These are phyloP conservation scores for Salvia hispanica DNA, from an alignment of 257 asterid species.

Conservation along the genomic window DNA sequence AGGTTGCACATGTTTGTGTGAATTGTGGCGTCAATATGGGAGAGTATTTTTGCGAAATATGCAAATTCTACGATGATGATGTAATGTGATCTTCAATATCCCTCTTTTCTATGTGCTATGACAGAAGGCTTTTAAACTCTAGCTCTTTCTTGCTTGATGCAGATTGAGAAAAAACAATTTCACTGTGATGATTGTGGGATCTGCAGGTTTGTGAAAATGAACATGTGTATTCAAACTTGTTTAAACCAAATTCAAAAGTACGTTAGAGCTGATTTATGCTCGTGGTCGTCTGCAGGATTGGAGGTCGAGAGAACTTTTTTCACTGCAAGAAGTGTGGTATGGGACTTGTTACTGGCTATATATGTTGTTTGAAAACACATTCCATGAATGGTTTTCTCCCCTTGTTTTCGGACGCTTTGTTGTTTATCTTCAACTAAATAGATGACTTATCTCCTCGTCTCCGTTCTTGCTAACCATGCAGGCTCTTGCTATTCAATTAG, in stretches of 20 bases:
- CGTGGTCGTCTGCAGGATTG: constrained; percentile 50
- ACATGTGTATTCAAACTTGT: neutral
- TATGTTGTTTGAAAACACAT: too few species aligned
- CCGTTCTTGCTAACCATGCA: constrained; percentile 32
- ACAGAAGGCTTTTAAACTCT: neutral
- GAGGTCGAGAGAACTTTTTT: constrained; percentile 85
- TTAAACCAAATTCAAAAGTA: neutral
- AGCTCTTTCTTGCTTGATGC: constrained; percentile 29
- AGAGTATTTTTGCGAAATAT: constrained; percentile 80
- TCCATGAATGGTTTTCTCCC: neutral
- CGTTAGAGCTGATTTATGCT: constrained; percentile 12
- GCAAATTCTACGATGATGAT: constrained; percentile 90
- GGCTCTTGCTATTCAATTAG: constrained; percentile 40
- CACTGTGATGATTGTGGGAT: constrained; percentile 97
- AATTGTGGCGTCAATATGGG: constrained; percentile 98
- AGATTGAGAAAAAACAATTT: constrained; percentile 80
- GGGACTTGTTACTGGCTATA: constrained; percentile 1
- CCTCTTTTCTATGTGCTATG: too few species aligned
- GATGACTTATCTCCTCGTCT: neutral
- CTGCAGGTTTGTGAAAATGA: constrained; percentile 59
- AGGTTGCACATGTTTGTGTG: constrained; percentile 81
- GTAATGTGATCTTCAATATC: constrained; percentile 41
- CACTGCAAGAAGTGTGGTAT: constrained; percentile 95
- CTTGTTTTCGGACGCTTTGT: too few species aligned
- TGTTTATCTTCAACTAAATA: neutral